A percentile compares a stretch with the other conserved stretches of the same genome.
Evolutionary conservation across 371 early-diverging fungal species (phyloP).

Genomic region (Saksenaea vasiformis): DNA sequence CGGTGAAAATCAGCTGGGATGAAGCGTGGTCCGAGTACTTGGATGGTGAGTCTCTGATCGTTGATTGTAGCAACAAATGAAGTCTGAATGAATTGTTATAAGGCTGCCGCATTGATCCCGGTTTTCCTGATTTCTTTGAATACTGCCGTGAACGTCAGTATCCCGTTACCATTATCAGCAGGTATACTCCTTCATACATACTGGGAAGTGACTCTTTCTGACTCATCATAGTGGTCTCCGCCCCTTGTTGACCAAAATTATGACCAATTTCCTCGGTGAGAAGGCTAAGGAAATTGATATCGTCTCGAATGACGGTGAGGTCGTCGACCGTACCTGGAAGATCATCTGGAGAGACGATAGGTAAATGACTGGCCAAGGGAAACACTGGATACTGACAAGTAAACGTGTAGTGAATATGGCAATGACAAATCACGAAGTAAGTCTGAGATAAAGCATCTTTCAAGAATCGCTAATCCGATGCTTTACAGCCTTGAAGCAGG

Average conservation of each 20-base stretch:
- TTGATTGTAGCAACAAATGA: not conserved
- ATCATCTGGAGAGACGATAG: conserved; percentile 61
- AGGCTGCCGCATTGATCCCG: conserved; percentile 52
- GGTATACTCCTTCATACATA: conserved; percentile 18
- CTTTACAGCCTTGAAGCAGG: conserved; percentile 33
- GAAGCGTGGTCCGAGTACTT: conserved; percentile 60
- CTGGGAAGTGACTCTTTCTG: not conserved
- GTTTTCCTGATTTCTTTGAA: conserved; percentile 51
- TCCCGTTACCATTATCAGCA: conserved; percentile 61
- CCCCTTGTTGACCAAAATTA: conserved; percentile 46
- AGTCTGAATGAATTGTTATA: not conserved
- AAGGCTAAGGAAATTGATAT: conserved; percentile 48
- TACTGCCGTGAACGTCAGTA: conserved; percentile 44
- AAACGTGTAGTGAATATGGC: conserved; percentile 42
- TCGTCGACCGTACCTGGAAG: conserved; percentile 52
- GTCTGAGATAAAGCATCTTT: not conserved
- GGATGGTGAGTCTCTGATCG: conserved; percentile 29
- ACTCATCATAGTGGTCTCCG: conserved; percentile 42
- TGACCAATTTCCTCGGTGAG: conserved; percentile 47
- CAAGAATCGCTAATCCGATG: not conserved
- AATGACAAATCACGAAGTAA: conserved; percentile 62
- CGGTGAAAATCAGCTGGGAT: conserved; percentile 61
- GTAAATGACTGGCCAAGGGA: conserved; percentile 16
- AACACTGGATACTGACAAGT: not conserved
- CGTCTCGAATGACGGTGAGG: conserved; percentile 47